These are phyloP conservation scores for Ichthyophthirius multifiliis DNA, from an alignment of 169 alveolate species.

Conservation along the genomic window DNA sequence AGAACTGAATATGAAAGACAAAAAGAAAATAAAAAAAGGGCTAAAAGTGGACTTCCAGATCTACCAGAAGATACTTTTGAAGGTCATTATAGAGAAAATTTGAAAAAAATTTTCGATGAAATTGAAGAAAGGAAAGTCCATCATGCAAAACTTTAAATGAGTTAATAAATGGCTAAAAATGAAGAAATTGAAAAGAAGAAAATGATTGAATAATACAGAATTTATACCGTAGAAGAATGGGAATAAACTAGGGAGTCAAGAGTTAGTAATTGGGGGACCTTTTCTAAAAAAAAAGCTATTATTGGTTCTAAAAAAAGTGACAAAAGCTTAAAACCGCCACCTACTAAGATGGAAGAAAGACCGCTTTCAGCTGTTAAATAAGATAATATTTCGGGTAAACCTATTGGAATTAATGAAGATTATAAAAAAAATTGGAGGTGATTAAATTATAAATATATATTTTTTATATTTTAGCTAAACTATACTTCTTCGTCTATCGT, in stretches of 20 bases:
- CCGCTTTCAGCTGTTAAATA: constrained; percentile 36
- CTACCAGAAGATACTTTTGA: constrained; percentile 74
- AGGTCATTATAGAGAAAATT: constrained; percentile 60
- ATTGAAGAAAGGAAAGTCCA: constrained; percentile 72
- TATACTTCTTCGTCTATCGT: too few species aligned
- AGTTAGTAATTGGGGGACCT: constrained; percentile 75
- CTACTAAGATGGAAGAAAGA: constrained; percentile 43
- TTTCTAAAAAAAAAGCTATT: constrained; percentile 52
- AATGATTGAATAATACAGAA: constrained; percentile 52
- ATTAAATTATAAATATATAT: not conserved
- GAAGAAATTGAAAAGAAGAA: constrained; percentile 56
- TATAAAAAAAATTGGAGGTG: constrained; percentile 60
- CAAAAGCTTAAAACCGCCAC: constrained; percentile 51
- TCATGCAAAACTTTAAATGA: constrained; percentile 50
- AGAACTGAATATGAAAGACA: constrained; percentile 67
- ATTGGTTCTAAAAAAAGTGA: constrained; percentile 45
- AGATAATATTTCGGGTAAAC: constrained; percentile 20
- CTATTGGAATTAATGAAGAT: constrained; percentile 52
- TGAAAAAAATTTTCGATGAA: constrained; percentile 66
- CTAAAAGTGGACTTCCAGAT: constrained; percentile 49
- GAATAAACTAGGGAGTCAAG: constrained; percentile 78
- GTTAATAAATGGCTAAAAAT: constrained; percentile 54
- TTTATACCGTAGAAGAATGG: constrained; percentile 74
- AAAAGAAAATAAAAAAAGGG: constrained; percentile 60
- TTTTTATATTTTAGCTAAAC: too few species aligned